A percentile compares a stretch with the other conserved stretches of the same genome.
Evolutionary conservation across 441 rosid species (phyloP).

Genomic region (Jatropha multifida): DNA sequence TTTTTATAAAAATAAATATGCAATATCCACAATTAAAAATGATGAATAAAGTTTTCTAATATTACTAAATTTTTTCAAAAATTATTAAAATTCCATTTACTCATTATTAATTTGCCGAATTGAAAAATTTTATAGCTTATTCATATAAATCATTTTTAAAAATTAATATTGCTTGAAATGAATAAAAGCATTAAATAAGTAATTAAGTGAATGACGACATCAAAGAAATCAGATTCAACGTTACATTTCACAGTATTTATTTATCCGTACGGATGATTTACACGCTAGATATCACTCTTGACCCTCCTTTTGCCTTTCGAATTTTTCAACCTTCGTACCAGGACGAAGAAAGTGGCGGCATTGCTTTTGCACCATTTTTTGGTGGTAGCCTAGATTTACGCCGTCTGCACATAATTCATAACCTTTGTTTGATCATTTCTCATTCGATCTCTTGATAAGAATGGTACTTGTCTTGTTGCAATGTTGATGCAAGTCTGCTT

Average conservation of each 20-base stretch:
- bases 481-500: background rate
- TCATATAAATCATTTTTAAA: too few relatives aligned
- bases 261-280: background rate
- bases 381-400: background rate
- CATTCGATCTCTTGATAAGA: conserved; percentile 2
- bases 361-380: background rate
- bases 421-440: background rate
- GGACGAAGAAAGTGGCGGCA: conserved; percentile 2
- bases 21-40: too few relatives aligned
- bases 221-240: background rate
- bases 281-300: background rate
- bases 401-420: background rate
- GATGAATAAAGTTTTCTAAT: too few relatives aligned
- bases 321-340: background rate
- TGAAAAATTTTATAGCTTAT: too few relatives aligned
- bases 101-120: too few relatives aligned
- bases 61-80: too few relatives aligned
- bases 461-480: conserved; percentile 13
- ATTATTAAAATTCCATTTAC: too few relatives aligned
- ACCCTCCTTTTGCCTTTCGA: conserved; percentile 8
- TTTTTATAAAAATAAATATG: too few relatives aligned
- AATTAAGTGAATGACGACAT: too few relatives aligned
- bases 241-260: background rate
- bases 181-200: too few relatives aligned
- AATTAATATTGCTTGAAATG: too few relatives aligned